These are phyloP conservation scores for Verticillium albo-atrum DNA, from an alignment of 2,329 filamentous ascomycete genomes.

Conservation along the genomic window DNA sequence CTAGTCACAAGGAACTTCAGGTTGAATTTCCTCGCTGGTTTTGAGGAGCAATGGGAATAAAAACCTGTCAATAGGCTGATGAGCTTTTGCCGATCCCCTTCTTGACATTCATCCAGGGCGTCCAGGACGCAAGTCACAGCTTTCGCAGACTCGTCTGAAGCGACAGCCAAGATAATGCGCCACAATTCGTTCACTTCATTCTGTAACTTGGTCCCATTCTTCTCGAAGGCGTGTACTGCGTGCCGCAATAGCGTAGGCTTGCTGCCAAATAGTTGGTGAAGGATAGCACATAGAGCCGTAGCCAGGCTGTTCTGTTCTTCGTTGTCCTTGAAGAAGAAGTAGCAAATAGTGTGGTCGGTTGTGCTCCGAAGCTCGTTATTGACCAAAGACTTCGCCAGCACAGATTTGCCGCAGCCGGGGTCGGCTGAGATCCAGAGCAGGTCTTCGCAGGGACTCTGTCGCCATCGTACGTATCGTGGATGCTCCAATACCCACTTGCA, in stretches of 20 bases:
- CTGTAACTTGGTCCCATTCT: conserved; percentile 14
- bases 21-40: not conserved
- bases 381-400: conserved; percentile 27
- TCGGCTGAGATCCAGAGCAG: conserved; percentile 34
- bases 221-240: conserved; percentile 9
- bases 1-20: conserved; percentile 9
- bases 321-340: conserved; percentile 34
- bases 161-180: conserved; percentile 4
- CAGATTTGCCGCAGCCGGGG: conserved; percentile 35
- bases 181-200: conserved; percentile 6
- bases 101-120: conserved; percentile 7
- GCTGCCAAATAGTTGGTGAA: conserved; percentile 29
- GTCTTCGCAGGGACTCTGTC: conserved; percentile 11
- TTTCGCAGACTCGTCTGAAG: not conserved
- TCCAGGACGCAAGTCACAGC: conserved; percentile 6
- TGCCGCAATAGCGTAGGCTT: conserved; percentile 19
- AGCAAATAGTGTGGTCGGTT: conserved; percentile 18
- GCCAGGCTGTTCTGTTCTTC: conserved; percentile 22
- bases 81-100: not conserved
- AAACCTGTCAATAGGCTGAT: not conserved
- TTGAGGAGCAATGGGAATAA: not conserved
- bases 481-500: conserved; percentile 27
- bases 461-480: conserved; percentile 20
- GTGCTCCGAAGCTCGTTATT: conserved; percentile 18
- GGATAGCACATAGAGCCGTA: conserved; percentile 25